Evolutionary conservation across 129 eudicot genomes (phyloP).

Genomic region (Centella asiatica): DNA sequence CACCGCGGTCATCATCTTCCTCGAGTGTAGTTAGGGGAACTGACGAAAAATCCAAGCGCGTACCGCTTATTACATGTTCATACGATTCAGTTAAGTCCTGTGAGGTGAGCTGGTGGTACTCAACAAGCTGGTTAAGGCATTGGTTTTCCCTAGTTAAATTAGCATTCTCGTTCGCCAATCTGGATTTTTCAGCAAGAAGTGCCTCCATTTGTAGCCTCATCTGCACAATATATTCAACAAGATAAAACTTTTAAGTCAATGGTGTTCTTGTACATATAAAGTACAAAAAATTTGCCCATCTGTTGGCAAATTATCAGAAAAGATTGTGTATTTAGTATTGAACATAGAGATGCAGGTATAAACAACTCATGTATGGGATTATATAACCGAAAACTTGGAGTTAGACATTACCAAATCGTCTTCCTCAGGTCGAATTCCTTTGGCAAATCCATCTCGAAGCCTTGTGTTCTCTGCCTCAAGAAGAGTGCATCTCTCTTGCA

Average conservation of each 20-base stretch:
- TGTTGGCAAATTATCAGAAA: too few species aligned
- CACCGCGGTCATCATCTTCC: slow-evolving; percentile 20
- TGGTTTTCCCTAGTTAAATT: slow-evolving; percentile 77
- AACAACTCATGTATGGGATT: too few species aligned
- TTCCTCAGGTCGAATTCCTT: slow-evolving; percentile 73
- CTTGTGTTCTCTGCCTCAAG: slow-evolving; percentile 84
- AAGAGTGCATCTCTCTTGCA: slow-evolving; percentile 69
- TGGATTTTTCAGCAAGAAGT: slow-evolving; percentile 77
- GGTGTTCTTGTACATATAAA: background rate
- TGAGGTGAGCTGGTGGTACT: slow-evolving; percentile 81
- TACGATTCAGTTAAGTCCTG: slow-evolving; percentile 62
- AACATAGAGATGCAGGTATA: too few species aligned
- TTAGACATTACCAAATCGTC: slow-evolving; percentile 65
- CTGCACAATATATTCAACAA: slow-evolving; percentile 21
- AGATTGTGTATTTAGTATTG: too few species aligned
- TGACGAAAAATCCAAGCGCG: slow-evolving; percentile 69
- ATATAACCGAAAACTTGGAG: background rate
- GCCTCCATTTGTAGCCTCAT: slow-evolving; percentile 98
- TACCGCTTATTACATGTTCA: slow-evolving; percentile 50
- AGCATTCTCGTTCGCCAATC: slow-evolving; percentile 81
- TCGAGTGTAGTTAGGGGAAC: slow-evolving; percentile 33
- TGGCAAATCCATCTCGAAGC: slow-evolving; percentile 65
- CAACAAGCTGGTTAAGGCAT: slow-evolving; percentile 78
- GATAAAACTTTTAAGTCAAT: background rate
- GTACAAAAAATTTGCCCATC: too few species aligned